phyloP scores from a whole-genome alignment of 306 rosid genomes.

The Alnus glutinosa region DNA sequence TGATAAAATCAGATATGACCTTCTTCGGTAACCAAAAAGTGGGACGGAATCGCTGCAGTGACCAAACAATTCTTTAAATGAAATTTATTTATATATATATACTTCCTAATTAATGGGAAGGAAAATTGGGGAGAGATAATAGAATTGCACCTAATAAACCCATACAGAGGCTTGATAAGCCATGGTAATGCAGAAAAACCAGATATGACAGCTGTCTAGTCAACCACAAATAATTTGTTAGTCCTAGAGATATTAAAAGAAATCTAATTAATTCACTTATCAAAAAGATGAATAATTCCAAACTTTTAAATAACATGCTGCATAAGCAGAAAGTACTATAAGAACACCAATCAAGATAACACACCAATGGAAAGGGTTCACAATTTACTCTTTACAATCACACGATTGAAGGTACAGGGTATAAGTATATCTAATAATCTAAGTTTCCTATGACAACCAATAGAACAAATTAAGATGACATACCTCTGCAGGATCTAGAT shows the following conservation, averaged over 20 bases:
- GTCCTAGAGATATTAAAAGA: slow-evolving; percentile 13
- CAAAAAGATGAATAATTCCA: not conserved
- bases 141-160: slow-evolving; percentile 77
- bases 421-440: slow-evolving; percentile 6
- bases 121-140: slow-evolving; percentile 15
- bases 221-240: slow-evolving; percentile 45
- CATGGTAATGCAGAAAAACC: slow-evolving; percentile 87
- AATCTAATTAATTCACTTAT: not conserved
- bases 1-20: slow-evolving; percentile 89
- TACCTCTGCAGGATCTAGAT: slow-evolving; percentile 97
- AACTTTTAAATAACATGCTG: not conserved
- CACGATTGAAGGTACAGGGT: slow-evolving; percentile 2
- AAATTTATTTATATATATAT: not conserved
- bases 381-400: slow-evolving; percentile 8
- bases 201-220: slow-evolving; percentile 93
- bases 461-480: slow-evolving; percentile 25
- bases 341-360: not conserved
- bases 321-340: not conserved
- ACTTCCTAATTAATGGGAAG: slow-evolving; percentile 1
- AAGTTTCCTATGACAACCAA: slow-evolving; percentile 7
- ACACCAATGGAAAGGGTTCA: slow-evolving; percentile 5
- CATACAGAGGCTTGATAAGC: slow-evolving; percentile 92
- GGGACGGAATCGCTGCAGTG: slow-evolving; percentile 90
- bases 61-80: slow-evolving; percentile 19
- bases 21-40: slow-evolving; percentile 94